Conservation (phyloP, 257 asterid species). For the Salvia splendens region DNA sequence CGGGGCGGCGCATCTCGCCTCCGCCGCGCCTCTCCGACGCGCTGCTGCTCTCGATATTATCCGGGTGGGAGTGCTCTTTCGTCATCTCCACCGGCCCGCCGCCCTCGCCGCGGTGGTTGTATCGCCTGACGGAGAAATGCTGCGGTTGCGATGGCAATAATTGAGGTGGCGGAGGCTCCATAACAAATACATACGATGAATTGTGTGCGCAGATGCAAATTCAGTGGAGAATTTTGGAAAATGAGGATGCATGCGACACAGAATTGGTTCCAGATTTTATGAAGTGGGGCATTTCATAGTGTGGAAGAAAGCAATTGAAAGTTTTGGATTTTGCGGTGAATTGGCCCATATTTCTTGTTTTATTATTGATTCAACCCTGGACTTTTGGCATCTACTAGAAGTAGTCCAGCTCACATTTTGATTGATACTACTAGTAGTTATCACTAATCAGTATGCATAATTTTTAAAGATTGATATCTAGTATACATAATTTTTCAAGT, state of each 20-base stretch:
- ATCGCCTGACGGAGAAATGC: conserved; percentile 33
- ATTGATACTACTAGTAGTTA: too few relatives aligned
- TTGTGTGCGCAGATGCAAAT: conserved; percentile 16
- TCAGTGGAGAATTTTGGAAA: conserved; percentile 13
- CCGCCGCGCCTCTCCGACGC: conserved; percentile 51
- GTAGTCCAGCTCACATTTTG: too few relatives aligned
- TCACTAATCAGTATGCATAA: too few relatives aligned
- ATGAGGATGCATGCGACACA: conserved; percentile 27
- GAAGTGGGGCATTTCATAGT: not conserved
- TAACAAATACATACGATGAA: conserved; percentile 25
- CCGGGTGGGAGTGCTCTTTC: conserved; percentile 56
- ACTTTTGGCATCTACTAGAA: too few relatives aligned
- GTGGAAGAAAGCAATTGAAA: conserved; percentile 15
- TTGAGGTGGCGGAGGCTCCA: conserved; percentile 47
- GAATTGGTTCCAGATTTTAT: conserved; percentile 17
- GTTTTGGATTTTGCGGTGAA: not conserved
- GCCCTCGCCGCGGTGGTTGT: conserved; percentile 47
- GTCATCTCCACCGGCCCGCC: conserved; percentile 70
- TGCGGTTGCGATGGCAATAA: conserved; percentile 35
- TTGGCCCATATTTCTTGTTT: not conserved
- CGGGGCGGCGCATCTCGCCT: conserved; percentile 43
- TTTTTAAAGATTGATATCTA: too few relatives aligned
- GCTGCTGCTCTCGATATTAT: conserved; percentile 39
- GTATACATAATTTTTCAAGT: too few relatives aligned
- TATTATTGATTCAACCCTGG: not conserved